Conservation (phyloP, 2,329 filamentous ascomycete species). For the Rutstroemia sydowiana region DNA sequence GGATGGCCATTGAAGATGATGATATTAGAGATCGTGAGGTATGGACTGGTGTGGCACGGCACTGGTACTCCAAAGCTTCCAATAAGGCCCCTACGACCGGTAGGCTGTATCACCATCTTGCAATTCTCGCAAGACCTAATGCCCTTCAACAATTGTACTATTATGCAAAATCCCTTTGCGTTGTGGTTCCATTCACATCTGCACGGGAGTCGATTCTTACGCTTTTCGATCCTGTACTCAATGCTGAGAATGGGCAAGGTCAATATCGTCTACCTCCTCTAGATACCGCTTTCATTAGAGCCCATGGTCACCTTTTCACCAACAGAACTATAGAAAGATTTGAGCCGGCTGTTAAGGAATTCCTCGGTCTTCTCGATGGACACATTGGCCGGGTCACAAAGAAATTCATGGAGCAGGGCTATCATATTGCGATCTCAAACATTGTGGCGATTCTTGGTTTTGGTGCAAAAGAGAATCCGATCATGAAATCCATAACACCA, state of each 20-base stretch:
- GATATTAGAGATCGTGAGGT: constrained; percentile 64
- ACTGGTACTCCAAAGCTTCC: constrained; percentile 64
- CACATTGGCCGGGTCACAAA: constrained; percentile 48
- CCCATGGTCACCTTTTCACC: constrained; percentile 58
- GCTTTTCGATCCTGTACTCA: constrained; percentile 54
- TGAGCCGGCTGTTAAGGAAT: constrained; percentile 38
- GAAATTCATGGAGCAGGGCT: constrained; percentile 39
- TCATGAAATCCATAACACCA: constrained; percentile 21
- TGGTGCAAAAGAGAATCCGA: constrained; percentile 23
- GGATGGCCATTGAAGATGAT: constrained; percentile 85
- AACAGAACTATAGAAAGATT: constrained; percentile 42
- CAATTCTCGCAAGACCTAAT: constrained; percentile 66
- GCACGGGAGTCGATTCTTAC: constrained; percentile 64
- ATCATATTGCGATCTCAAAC: constrained; percentile 48
- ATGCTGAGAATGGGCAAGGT: constrained; percentile 29
- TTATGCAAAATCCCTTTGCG: constrained; percentile 64
- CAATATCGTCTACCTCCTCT: constrained; percentile 36
- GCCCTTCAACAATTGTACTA: constrained; percentile 64
- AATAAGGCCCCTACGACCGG: constrained; percentile 70
- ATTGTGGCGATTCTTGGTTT: constrained; percentile 27
- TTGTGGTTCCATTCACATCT: constrained; percentile 48
- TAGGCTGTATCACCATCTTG: constrained; percentile 80
- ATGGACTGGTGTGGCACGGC: constrained; percentile 72
- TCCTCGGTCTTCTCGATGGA: constrained; percentile 45
- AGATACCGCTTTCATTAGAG: constrained; percentile 55